Base-by-base conservation (phyloP, 805 yeast species). In the Candida pini region DNA sequence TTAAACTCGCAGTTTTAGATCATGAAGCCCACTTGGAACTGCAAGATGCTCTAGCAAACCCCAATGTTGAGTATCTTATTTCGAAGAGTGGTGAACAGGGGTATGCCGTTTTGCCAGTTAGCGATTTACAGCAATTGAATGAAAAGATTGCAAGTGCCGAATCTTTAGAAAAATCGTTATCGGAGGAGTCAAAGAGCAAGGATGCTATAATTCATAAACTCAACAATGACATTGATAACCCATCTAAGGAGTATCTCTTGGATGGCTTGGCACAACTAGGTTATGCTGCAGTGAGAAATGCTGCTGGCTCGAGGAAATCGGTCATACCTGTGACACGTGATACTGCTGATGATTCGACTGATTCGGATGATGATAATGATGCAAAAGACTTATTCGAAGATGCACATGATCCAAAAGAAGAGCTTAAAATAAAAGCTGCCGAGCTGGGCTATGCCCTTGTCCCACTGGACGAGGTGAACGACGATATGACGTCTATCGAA, bases 381-480 rank as follows among this genome's bases (percentile, higher is more conserved):
- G 31, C 36, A 12, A 27, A 25, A 24, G 40, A 34, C 24, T 14
- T 34, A 4, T 33, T 49, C 32, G 49, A 43, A 14, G 49, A 49
- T n/a, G 46, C 46, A 5, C 18, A 54, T 16, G 44, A 56, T 8
- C 14, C 25, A 3, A 53, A 53, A 30, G 63, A 54, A 2, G 59
- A 54, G 12, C 34, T 68, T 14, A 50, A 54, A 28, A 45, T 48
- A 14, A 48, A 52, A 29, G 72, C 72, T 3, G 46, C 48, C 13
- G 52, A 49, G 9, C 47, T 62, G 19, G 64, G 66, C 9, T 51
- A 57, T 47, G 52, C 46, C 16, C 38, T 70, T 25, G 56, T 64
- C 12, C 58, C 68, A 15, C 10, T 53, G 22, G 38, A 37, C 9
- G 47, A 47, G 3, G 14, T 31, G 6, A 40, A 38, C 21, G 54